Percentiles rank a stretch among this genome's conserved stretches.
Evolutionary conservation across 257 asterid genomes (phyloP).

Genomic region (Solanum gracilifrons): DNA sequence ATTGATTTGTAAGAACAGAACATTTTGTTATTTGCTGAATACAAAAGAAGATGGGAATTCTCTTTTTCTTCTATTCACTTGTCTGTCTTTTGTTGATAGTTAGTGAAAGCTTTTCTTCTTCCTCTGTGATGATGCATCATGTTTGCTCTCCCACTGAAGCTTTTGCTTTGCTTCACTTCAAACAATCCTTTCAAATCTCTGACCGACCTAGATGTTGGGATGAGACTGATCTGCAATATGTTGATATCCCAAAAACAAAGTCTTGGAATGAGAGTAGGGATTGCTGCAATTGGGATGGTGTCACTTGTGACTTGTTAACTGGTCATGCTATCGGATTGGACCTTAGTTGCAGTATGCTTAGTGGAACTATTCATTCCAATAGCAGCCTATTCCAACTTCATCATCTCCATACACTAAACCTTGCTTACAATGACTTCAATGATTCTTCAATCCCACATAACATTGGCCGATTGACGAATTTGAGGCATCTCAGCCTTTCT

Average conservation of each 20-base stretch:
- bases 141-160: not conserved
- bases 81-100: not conserved
- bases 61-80: not conserved
- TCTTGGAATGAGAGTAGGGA: not conserved
- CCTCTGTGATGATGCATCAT: not conserved
- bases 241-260: not conserved
- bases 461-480: not conserved
- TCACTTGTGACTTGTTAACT: not conserved
- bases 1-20: not conserved
- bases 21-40: not conserved
- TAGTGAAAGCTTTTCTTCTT: not conserved
- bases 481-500: not conserved
- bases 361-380: not conserved
- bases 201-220: not conserved
- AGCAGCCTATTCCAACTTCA: not conserved
- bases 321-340: not conserved
- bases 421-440: not conserved
- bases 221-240: not conserved
- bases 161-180: not conserved
- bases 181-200: not conserved
- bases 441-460: not conserved
- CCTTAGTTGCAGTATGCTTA: not conserved
- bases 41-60: not conserved
- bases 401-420: not conserved
- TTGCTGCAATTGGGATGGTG: not conserved